phyloP scores from a whole-genome alignment of 805 yeast genomes.

The Metschnikowia gelsemii region DNA sequence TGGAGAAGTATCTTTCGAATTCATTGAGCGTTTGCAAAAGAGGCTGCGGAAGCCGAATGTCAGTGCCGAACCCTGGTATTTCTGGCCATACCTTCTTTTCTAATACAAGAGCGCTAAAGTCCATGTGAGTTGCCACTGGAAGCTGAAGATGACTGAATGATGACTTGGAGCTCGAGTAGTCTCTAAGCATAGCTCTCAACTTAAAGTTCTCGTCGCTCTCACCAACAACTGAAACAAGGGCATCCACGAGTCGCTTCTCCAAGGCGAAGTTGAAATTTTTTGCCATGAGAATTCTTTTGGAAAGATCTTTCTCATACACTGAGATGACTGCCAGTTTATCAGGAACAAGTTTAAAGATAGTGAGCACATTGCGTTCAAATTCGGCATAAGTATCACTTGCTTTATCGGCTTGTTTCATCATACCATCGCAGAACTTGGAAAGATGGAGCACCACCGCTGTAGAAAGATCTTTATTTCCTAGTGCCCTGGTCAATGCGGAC shows the following conservation, averaged over 20 bases:
- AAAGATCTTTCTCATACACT: conserved; percentile 36
- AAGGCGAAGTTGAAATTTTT: conserved; percentile 20
- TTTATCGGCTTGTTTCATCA: conserved; percentile 23
- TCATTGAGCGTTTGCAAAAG: conserved; percentile 21
- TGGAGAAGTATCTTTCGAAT: conserved; percentile 25
- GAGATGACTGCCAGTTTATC: conserved; percentile 35
- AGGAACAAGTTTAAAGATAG: conserved; percentile 33
- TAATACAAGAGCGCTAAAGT: conserved; percentile 33
- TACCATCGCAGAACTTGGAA: conserved; percentile 34
- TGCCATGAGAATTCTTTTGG: conserved; percentile 34
- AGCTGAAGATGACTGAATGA: conserved; percentile 14
- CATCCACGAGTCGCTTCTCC: conserved; percentile 27
- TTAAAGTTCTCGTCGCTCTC: conserved; percentile 31
- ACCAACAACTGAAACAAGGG: conserved; percentile 30
- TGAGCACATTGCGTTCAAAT: conserved; percentile 22
- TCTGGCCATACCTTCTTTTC: conserved; percentile 43
- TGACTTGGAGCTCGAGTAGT: conserved; percentile 25
- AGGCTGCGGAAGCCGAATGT: conserved; percentile 26
- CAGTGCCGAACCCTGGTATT: conserved; percentile 27
- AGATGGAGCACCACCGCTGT: conserved; percentile 23
- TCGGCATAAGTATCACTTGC: conserved; percentile 16
- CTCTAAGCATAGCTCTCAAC: conserved; percentile 36
- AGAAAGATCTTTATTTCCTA: conserved; percentile 18
- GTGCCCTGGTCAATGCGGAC: conserved; percentile 26
- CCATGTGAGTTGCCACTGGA: conserved; percentile 12